These are phyloP conservation scores for Wallacemonas collosoma DNA, from an alignment of 208 protist genomes.

Conservation along the genomic window DNA sequence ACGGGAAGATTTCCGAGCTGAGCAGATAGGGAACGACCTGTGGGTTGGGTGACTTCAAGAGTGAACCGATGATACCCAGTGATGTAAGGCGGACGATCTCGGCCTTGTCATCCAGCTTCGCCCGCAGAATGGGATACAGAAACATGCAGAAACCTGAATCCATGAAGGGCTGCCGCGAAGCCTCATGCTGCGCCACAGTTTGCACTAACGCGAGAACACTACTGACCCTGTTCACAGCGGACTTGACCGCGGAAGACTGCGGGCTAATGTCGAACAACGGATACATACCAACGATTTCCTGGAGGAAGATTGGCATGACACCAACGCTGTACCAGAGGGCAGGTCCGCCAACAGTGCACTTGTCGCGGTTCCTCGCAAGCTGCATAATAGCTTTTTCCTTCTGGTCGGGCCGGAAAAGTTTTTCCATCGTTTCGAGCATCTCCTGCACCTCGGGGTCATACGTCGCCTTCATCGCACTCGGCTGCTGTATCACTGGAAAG, in stretches of 20 bases:
- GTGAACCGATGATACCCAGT: constrained; percentile 98
- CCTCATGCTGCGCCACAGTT: constrained; percentile 97
- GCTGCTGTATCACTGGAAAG: constrained; percentile 12
- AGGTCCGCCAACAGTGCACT: constrained; percentile 93
- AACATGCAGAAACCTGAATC: constrained; percentile 99
- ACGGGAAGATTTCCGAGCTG: constrained; percentile 98
- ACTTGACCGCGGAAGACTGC: constrained; percentile 45
- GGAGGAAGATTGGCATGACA: constrained; percentile 97
- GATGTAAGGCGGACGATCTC: constrained; percentile 98
- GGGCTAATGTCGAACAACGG: constrained; percentile 91
- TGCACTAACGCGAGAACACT: constrained; percentile 99
- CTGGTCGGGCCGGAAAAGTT: constrained; percentile 69
- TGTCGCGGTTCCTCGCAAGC: constrained; percentile 95
- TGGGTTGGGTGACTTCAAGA: constrained; percentile 93
- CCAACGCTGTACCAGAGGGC: constrained; percentile 98
- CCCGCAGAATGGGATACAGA: constrained; percentile 99
- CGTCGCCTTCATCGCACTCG: background rate
- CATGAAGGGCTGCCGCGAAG: constrained; percentile 97
- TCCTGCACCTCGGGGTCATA: constrained; percentile 23
- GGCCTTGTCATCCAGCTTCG: constrained; percentile 88
- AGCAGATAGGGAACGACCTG: constrained; percentile 98
- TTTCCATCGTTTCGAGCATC: constrained; percentile 51
- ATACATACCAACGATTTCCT: constrained; percentile 99
- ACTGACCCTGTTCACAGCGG: constrained; percentile 95
- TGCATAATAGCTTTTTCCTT: constrained; percentile 94